phyloP scores from a whole-genome alignment of 2,329 filamentous ascomycete species.

The Epicoccum nigrum region DNA sequence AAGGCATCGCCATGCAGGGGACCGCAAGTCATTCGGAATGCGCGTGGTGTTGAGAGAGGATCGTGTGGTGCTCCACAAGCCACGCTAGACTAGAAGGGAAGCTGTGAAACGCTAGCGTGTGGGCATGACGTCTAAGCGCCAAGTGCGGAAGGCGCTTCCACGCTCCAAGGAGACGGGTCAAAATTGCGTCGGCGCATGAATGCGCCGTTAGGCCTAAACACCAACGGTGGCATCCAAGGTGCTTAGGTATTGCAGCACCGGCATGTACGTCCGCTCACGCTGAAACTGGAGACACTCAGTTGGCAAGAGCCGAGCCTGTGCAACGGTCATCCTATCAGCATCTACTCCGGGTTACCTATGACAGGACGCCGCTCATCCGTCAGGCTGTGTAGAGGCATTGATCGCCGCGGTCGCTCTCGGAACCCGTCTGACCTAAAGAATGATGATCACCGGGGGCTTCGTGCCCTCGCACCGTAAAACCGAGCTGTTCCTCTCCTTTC shows the following conservation, averaged over 20 bases:
- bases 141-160: constrained; percentile 15
- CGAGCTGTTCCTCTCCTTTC: constrained; percentile 13
- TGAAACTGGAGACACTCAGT: constrained; percentile 4
- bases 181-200: constrained; percentile 17
- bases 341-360: constrained; percentile 12
- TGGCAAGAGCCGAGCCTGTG: constrained; percentile 9
- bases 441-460: constrained; percentile 19
- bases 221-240: constrained; percentile 16
- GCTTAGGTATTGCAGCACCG: constrained; percentile 9
- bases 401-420: constrained; percentile 19
- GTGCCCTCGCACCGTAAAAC: constrained; percentile 15
- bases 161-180: constrained; percentile 3
- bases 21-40: constrained; percentile 12
- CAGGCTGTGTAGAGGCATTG: constrained; percentile 16
- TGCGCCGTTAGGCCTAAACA: constrained; percentile 23
- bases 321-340: constrained; percentile 9
- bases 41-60: constrained; percentile 17
- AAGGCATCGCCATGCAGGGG: constrained; percentile 13
- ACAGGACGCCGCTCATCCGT: constrained; percentile 18
- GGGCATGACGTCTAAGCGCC: constrained; percentile 16
- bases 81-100: not conserved
- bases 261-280: not conserved
- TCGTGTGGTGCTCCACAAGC: constrained; percentile 7
- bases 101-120: constrained; percentile 10
- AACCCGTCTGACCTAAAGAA: constrained; percentile 20